Percentiles rank a stretch among this genome's conserved stretches.
phyloP scores from a whole-genome alignment of 73 alveolate species.

The Durusdinium trenchii region DNA sequence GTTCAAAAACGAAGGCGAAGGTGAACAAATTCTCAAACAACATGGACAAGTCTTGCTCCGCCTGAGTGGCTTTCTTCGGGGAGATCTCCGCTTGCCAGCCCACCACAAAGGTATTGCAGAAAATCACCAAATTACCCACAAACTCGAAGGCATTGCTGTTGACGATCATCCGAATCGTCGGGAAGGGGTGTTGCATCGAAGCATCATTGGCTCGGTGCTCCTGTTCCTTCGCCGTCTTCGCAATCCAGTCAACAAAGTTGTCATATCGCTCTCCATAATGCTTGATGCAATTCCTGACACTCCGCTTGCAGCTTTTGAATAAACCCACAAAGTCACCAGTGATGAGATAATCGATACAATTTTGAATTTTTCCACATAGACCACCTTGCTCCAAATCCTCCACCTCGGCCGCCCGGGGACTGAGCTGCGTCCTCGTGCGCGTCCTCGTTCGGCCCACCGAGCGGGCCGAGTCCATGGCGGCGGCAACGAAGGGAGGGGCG shows the following conservation, averaged over 20 bases:
- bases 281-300: constrained; percentile 6
- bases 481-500: no score
- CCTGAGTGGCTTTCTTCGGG: constrained; percentile 35
- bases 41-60: constrained; percentile 45
- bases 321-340: constrained; percentile 44
- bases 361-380: not conserved
- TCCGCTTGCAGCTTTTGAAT: constrained; percentile 14
- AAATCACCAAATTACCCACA: constrained; percentile 58
- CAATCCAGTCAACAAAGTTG: not conserved
- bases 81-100: constrained; percentile 78
- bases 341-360: constrained; percentile 13
- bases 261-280: not conserved
- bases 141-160: constrained; percentile 55
- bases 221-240: not conserved
- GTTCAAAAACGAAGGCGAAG: constrained; percentile 71
- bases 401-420: no score
- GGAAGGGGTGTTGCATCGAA: constrained; percentile 9
- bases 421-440: no score
- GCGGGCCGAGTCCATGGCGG: no score
- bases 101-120: constrained; percentile 95
- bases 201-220: constrained; percentile 22
- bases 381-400: constrained; percentile 64
- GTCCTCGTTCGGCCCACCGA: no score
- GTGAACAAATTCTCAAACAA: constrained; percentile 54
- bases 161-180: not conserved